Percentiles rank a stretch among this genome's conserved stretches.
These are phyloP conservation scores for Cyathus striatus DNA, from an alignment of 768 basidiomycete species.

Conservation along the genomic window DNA sequence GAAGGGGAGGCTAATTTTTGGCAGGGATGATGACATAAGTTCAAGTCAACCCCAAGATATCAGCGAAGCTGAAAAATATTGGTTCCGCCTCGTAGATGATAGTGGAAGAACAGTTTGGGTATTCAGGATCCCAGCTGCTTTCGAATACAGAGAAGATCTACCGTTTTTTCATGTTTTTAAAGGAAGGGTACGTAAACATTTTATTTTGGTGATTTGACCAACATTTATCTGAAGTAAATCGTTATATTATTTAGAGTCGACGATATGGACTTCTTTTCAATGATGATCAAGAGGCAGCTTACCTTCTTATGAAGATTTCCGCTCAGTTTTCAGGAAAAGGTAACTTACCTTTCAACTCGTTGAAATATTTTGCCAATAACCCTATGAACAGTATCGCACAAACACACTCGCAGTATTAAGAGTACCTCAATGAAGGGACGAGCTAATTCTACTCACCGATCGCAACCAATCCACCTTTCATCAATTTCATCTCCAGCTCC, in stretches of 20 bases:
- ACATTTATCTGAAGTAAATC: too few relatives aligned
- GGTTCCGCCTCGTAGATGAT: conserved; percentile 63
- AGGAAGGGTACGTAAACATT: conserved; percentile 61
- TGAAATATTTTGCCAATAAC: conserved; percentile 5
- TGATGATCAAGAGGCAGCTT: conserved; percentile 41
- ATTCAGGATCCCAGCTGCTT: conserved; percentile 53
- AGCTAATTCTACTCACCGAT: conserved; percentile 13
- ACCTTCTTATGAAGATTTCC: conserved; percentile 33
- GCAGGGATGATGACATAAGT: conserved; percentile 34
- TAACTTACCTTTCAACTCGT: conserved; percentile 12
- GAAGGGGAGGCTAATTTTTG: conserved; percentile 56
- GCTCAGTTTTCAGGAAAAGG: conserved; percentile 19
- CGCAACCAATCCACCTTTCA: conserved; percentile 24
- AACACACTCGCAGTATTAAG: conserved; percentile 22
- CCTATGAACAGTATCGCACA: conserved; percentile 11
- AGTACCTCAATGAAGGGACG: conserved; percentile 31
- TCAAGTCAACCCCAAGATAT: conserved; percentile 13
- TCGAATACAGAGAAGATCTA: conserved; percentile 76
- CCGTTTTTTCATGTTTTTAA: conserved; percentile 92
- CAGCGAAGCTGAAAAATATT: conserved; percentile 32
- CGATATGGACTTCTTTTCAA: conserved; percentile 48
- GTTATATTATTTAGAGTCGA: conserved; percentile 38
- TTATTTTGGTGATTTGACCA: not conserved
- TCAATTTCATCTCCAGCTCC: conserved; percentile 56
- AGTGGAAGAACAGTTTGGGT: conserved; percentile 62